phyloP scores from a whole-genome alignment of 2,329 filamentous ascomycete species.

The Proliferodiscus dingleyae region DNA sequence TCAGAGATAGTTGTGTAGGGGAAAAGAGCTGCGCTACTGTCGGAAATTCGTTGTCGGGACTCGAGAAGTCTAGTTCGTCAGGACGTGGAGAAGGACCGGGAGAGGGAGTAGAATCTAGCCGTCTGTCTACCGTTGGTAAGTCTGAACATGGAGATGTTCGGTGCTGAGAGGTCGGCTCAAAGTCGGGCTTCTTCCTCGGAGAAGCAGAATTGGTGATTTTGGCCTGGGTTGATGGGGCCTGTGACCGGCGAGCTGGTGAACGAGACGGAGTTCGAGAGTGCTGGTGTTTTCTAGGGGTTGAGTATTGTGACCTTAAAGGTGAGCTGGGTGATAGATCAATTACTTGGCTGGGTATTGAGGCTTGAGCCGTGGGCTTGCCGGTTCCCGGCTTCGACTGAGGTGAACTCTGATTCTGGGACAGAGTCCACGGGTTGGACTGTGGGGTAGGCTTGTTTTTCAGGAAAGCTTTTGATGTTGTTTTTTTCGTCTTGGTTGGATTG shows the following conservation, averaged over 20 bases:
- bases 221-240: neutral
- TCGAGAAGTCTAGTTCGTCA: too few species aligned
- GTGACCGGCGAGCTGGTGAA: neutral
- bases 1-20: neutral
- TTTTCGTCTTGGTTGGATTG: neutral
- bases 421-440: constrained; percentile 7
- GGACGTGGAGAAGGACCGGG: neutral
- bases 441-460: constrained; percentile 6
- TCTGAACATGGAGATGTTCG: neutral
- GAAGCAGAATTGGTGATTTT: neutral
- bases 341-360: neutral
- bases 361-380: constrained; percentile 7
- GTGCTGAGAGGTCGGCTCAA: neutral
- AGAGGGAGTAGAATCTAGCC: neutral
- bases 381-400: constrained; percentile 13
- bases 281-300: neutral
- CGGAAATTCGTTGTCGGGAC: neutral
- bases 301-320: neutral
- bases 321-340: neutral
- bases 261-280: neutral
- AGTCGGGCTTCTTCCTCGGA: neutral
- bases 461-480: neutral
- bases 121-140: constrained; percentile 2
- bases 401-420: constrained; percentile 5
- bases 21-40: neutral